A percentile compares a stretch with the other conserved stretches of the same genome.
phyloP scores from a whole-genome alignment of 805 yeast species.

The Hanseniaspora lachancei region DNA sequence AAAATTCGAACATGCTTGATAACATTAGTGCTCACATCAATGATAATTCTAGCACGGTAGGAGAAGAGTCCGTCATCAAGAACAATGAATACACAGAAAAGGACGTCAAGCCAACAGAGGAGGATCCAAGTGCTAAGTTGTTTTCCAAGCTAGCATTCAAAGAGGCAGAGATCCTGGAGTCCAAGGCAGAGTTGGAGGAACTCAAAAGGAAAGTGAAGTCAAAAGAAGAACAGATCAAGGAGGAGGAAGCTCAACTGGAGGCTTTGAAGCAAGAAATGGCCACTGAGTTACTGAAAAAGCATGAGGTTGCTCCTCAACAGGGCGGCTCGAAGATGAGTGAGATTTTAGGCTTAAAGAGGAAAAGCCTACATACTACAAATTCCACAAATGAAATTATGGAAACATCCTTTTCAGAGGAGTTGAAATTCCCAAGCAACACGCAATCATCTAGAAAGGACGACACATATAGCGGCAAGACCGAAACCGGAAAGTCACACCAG shows the following conservation, averaged over 20 bases:
- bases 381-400: slow-evolving; percentile 4
- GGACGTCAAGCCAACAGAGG: neutral
- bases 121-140: slow-evolving; percentile 7
- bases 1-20: neutral
- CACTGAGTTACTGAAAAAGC: slow-evolving; percentile 17
- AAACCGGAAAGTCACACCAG: neutral
- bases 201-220: slow-evolving; percentile 34
- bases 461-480: neutral
- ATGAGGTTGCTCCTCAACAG: neutral
- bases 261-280: slow-evolving; percentile 27
- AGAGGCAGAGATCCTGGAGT: slow-evolving; percentile 54
- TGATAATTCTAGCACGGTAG: neutral
- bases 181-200: slow-evolving; percentile 42
- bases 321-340: neutral
- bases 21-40: neutral
- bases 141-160: slow-evolving; percentile 40
- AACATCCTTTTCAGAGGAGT: slow-evolving; percentile 1
- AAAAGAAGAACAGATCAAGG: slow-evolving; percentile 41
- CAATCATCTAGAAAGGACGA: neutral
- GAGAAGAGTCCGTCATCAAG: neutral
- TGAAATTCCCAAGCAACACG: neutral
- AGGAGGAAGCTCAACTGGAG: slow-evolving; percentile 25
- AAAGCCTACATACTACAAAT: neutral
- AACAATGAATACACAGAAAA: neutral
- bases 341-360: neutral